Evolutionary conservation across 768 basidiomycete species (phyloP), one percentile per base, ranked within the genome.

Genomic region (Tylopilus subfusipes): DNA sequence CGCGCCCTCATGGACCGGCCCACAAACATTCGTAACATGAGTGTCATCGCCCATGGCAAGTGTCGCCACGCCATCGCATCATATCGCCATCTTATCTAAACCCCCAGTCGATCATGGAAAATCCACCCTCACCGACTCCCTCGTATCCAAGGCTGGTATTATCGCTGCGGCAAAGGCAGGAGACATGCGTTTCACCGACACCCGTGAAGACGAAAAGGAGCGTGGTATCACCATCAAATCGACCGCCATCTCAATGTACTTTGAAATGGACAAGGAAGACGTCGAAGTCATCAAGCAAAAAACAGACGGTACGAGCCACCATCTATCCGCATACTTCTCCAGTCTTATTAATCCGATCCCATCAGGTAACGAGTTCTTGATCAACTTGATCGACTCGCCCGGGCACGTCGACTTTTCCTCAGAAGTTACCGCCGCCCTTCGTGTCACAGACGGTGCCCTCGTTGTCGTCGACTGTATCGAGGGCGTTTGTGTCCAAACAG

Each of bases 391-490:
- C 79, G 97, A 99, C 73, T 98, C 95, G 9, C 97, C 97, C 50
- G 97, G 97, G 67, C 97, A 99, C 84, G 97, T 99, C 75, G 97
- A 99, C 75, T 99, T 99, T 82, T 99, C 97, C 31, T 98, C 97
- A 49, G 97, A 99, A 76, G 97, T 99, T 66, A 99, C 97, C 3
- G 97, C 97, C 58, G 97, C 97, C 61, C 93, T 99, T 71, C 97
- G 97, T 78, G 97, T 99, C 68, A 99, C 97, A 59, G 97, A 99
- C 62, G 97, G 96, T 80, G 97, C 97, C 56, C 89, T 99, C 63
- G 97, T 99, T 67, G 97, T 99, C 73, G 97, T 99, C 68, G 97
- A 99, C 75, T 97, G 94, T 75, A 87, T 99, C 66, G 97, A 99
- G 72, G 97, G 97, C 79, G 97, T 98, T 69, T 99, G 96, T 74